Base-by-base conservation (phyloP, 1,284 basidiomycete genomes). In the Irpex rosettiformis region DNA sequence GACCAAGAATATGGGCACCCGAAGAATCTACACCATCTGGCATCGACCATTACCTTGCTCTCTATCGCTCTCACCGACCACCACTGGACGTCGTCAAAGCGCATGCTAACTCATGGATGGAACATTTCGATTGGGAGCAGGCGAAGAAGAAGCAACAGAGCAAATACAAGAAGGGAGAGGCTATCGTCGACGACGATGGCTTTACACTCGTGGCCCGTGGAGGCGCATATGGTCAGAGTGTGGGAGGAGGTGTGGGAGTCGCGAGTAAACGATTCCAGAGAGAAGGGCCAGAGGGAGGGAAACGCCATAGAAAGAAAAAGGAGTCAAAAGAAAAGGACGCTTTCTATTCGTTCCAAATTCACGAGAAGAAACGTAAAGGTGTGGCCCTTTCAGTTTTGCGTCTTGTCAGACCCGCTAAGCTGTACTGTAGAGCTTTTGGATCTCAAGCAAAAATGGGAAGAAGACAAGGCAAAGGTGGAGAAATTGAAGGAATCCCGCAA, bases 171-270 rank as follows among this genome's bases (percentile, higher is more conserved):
- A 91, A 89, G 70, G 89, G 90, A 28, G 89, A 91, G 68, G 89
- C 91, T 10, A 81, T 95, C 58, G 90, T 95, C 52, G 94, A 96
- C 71, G 92, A 92, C 62, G 94, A 96, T 64, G 94, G 94, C 0
- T 96, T 96, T 71, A 95, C 93, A 10, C 82, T 96, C 8, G 94
- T 96, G 28, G 91, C 89, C 24, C 81, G 93, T 28, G 91, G 92
- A 7, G 94, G 94, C 5, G 88, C 89, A 25, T 94, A 94, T 67
- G 93, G 94, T 2, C 82, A 93, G 67, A 93, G 92, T 0, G 74
- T 91, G 2, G 91, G 91, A 30, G 91, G 91, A 7, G 89, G 89
- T 1, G 88, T 92, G 18, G 82, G 78, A 2, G 89, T 94, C 28
- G 91, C 91, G 25, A 90, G 81, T 69, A 89, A 89, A 70, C 73